Evolutionary conservation across 1,139 yeast genomes (phyloP).

Genomic region (Saccharomyces hybrid): DNA sequence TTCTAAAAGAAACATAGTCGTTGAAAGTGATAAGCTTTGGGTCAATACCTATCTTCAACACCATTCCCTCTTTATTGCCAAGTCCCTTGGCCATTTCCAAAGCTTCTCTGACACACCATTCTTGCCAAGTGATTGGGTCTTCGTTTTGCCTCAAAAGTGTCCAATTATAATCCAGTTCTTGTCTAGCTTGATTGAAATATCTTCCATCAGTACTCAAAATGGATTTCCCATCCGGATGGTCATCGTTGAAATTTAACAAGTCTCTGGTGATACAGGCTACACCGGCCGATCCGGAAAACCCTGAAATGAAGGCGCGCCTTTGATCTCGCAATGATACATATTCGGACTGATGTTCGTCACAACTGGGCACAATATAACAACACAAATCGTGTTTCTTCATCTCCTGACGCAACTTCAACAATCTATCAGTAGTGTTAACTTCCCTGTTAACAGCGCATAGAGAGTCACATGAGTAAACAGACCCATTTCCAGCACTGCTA

Average conservation of each 20-base stretch:
- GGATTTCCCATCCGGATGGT: conserved; percentile 45
- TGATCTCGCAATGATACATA: conserved; percentile 77
- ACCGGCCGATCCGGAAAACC: conserved; percentile 95
- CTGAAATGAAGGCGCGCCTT: conserved; percentile 77
- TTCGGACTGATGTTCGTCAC: conserved; percentile 92
- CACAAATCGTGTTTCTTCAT: conserved; percentile 64
- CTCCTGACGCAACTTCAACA: conserved; percentile 52
- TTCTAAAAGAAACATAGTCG: conserved; percentile 34
- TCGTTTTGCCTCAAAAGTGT: conserved; percentile 70
- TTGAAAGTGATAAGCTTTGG: conserved; percentile 61
- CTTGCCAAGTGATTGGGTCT: conserved; percentile 78
- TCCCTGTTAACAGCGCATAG: conserved; percentile 34
- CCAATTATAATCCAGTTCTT: conserved; percentile 90
- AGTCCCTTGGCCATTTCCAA: conserved; percentile 43
- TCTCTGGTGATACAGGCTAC: conserved; percentile 80
- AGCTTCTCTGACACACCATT: conserved; percentile 69
- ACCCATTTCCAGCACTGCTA: conserved; percentile 23
- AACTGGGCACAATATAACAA: conserved; percentile 80
- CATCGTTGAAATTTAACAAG: conserved; percentile 36
- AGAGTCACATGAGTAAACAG: conserved; percentile 35
- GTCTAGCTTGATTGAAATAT: conserved; percentile 82
- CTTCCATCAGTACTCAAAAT: conserved; percentile 91
- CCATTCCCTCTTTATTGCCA: conserved; percentile 28
- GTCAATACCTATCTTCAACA: conserved; percentile 39
- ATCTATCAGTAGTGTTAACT: conserved; percentile 52